A percentile compares a stretch with the other conserved stretches of the same genome.
Evolutionary conservation across 768 basidiomycete species (phyloP).

Genomic region (Antrodiella citrinella): DNA sequence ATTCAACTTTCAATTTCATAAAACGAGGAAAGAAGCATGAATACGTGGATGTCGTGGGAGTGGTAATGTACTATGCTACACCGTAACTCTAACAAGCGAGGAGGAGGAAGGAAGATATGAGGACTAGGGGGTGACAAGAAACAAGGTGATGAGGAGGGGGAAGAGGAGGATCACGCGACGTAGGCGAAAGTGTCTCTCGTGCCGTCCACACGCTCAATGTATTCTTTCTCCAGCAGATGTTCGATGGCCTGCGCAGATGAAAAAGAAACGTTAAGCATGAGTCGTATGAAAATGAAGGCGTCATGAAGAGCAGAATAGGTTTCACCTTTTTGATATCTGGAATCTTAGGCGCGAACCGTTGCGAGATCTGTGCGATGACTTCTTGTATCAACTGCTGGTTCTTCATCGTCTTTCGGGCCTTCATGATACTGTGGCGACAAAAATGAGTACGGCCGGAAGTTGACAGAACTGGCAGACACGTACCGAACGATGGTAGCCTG

Average conservation of each 20-base stretch:
- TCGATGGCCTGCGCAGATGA: conserved; percentile 64
- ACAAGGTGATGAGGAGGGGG: neutral
- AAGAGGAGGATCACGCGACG: conserved; percentile 40
- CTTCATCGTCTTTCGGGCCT: conserved; percentile 92
- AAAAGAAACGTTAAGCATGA: neutral
- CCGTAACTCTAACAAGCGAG: neutral
- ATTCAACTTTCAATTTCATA: neutral
- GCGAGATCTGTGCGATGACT: conserved; percentile 82
- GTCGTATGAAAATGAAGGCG: neutral
- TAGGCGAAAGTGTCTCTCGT: conserved; percentile 86
- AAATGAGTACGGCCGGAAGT: conserved; percentile 8
- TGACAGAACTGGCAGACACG: conserved; percentile 7
- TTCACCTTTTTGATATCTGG: conserved; percentile 98
- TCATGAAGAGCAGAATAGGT: too few species aligned
- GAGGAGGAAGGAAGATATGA: neutral
- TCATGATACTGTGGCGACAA: conserved; percentile 68
- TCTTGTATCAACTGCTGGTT: conserved; percentile 86
- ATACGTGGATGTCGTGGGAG: neutral
- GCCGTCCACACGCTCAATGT: conserved; percentile 89
- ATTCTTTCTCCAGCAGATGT: conserved; percentile 91
- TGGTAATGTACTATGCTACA: neutral
- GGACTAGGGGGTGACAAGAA: neutral
- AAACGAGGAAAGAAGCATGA: neutral
- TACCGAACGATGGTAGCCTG: conserved; percentile 89
- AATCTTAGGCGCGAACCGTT: conserved; percentile 87